Evolutionary conservation across 768 basidiomycete species (phyloP).

Genomic region (Hericium rajendrae): DNA sequence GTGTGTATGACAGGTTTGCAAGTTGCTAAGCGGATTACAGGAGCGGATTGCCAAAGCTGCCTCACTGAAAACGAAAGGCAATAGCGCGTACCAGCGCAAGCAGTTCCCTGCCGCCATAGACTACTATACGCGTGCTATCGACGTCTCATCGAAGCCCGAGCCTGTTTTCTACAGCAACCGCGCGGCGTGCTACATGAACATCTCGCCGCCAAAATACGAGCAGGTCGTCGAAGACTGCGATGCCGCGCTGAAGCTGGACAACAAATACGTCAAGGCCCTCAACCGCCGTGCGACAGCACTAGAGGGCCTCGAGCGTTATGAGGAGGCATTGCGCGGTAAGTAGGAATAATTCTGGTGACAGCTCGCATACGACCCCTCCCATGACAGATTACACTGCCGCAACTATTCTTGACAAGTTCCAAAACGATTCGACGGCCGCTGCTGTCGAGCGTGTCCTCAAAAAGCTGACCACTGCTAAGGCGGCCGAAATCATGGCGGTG

Average conservation of each 20-base stretch:
- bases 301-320: slow-evolving; percentile 62
- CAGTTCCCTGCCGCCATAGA: slow-evolving; percentile 51
- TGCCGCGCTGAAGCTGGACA: slow-evolving; percentile 74
- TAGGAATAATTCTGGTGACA: background rate
- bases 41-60: slow-evolving; percentile 57
- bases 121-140: slow-evolving; percentile 68
- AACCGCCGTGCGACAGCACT: slow-evolving; percentile 83
- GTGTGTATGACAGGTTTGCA: too few relatives aligned
- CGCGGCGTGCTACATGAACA: slow-evolving; percentile 94
- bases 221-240: slow-evolving; percentile 84
- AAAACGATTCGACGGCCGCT: slow-evolving; percentile 66
- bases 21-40: slow-evolving; percentile 24
- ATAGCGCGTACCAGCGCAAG: slow-evolving; percentile 54
- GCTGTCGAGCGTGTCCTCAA: slow-evolving; percentile 92
- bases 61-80: slow-evolving; percentile 62
- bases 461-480: slow-evolving; percentile 63
- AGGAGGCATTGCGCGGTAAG: slow-evolving; percentile 75
- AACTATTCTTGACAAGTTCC: slow-evolving; percentile 90
- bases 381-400: slow-evolving; percentile 86
- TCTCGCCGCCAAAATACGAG: slow-evolving; percentile 75
- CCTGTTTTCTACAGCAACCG: slow-evolving; percentile 96
- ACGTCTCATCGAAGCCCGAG: slow-evolving; percentile 67
- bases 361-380: background rate
- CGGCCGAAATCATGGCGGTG: slow-evolving; percentile 61
- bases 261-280: slow-evolving; percentile 80